Conservation (phyloP, 1,284 basidiomycete species). For the Ustilago bromivora region DNA sequence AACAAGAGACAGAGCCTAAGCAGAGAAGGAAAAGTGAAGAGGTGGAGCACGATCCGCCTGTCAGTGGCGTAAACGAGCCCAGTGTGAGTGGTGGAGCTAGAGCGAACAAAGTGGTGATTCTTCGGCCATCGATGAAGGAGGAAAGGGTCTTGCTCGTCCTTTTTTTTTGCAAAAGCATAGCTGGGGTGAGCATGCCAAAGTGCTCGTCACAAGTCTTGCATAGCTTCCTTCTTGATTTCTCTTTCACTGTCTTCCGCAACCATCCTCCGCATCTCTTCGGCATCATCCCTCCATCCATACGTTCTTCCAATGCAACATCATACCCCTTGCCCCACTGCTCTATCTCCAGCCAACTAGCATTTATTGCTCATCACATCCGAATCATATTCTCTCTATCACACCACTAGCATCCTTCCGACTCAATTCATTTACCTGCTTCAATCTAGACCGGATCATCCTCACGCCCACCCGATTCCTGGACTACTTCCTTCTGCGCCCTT, state of each 20-base stretch:
- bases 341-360: not conserved
- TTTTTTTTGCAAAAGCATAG: not conserved
- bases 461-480: not conserved
- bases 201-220: not conserved
- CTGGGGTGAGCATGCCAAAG: slow-evolving; percentile 1
- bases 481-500: not conserved
- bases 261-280: slow-evolving; percentile 4
- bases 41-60: not conserved
- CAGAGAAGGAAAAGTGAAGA: not conserved
- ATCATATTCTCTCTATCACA: not conserved
- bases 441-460: not conserved
- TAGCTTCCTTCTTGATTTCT: not conserved
- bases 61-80: slow-evolving; percentile 16
- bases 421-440: not conserved
- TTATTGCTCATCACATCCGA: not conserved
- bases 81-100: not conserved
- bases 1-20: not conserved
- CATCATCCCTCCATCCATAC: not conserved
- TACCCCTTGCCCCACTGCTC: not conserved
- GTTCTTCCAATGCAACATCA: not conserved
- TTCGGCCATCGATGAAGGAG: not conserved
- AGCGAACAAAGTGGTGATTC: not conserved
- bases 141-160: not conserved
- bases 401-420: not conserved
- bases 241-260: not conserved